Percentiles rank a stretch among this genome's conserved stretches.
These are phyloP conservation scores for Cladosporium velox DNA, from an alignment of 2,329 filamentous ascomycete species.

Conservation along the genomic window DNA sequence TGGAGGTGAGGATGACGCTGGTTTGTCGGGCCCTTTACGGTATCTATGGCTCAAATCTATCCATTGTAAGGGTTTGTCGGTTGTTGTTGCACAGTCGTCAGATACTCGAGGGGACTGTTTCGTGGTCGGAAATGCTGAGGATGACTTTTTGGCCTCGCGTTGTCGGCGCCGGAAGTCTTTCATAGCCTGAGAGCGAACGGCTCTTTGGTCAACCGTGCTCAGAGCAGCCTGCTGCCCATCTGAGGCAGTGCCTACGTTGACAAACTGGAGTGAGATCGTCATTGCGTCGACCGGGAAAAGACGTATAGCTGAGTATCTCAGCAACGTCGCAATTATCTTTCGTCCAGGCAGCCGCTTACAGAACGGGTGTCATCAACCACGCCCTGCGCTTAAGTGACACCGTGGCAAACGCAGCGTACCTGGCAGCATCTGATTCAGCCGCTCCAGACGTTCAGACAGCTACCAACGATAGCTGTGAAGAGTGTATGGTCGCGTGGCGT, in stretches of 20 bases:
- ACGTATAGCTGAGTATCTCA: not conserved
- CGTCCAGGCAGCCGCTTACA: not conserved
- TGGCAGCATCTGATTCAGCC: not conserved
- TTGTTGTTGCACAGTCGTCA: not conserved
- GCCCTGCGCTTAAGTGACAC: not conserved
- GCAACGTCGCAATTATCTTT: not conserved
- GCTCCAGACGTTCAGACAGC: not conserved
- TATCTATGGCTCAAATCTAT: not conserved
- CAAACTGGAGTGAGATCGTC: not conserved
- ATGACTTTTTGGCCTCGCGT: not conserved
- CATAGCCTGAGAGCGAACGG: slow-evolving; percentile 8
- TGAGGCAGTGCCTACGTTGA: not conserved
- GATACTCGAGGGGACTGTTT: not conserved
- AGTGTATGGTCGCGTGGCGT: not conserved
- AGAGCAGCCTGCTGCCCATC: not conserved
- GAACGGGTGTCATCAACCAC: not conserved
- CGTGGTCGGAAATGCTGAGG: not conserved
- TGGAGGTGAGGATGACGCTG: not conserved
- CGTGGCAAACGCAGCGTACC: not conserved
- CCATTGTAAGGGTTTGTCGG: not conserved
- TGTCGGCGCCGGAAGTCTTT: slow-evolving; percentile 3
- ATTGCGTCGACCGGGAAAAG: not conserved
- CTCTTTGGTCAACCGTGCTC: not conserved
- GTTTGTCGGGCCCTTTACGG: not conserved
- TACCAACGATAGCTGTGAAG: not conserved